Evolutionary conservation across 768 basidiomycete species (phyloP).

Genomic region (Lactarius trivialis): DNA sequence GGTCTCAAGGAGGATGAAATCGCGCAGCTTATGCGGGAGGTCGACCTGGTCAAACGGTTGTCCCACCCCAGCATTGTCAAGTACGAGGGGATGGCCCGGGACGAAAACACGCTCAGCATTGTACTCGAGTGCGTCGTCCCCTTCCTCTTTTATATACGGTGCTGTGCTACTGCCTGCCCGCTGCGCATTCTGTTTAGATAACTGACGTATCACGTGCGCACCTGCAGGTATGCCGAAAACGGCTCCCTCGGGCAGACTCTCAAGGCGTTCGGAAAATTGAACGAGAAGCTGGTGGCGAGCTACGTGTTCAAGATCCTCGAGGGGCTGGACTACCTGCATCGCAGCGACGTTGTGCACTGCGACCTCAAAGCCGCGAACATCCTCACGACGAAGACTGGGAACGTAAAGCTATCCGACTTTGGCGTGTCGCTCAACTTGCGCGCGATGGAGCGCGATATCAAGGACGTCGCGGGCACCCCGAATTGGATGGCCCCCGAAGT

Average conservation of each 20-base stretch:
- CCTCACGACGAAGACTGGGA: conserved; percentile 96
- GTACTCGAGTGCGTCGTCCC: conserved; percentile 74
- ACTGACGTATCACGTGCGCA: conserved; percentile 16
- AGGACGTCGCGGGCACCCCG: conserved; percentile 89
- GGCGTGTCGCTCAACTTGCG: conserved; percentile 94
- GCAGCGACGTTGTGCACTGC: conserved; percentile 88
- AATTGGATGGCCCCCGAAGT: conserved; percentile 99
- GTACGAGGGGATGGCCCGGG: conserved; percentile 93
- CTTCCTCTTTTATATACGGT: conserved; percentile 13
- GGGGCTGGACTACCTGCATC: conserved; percentile 89
- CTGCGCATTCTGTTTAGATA: not conserved
- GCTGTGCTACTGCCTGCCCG: not conserved
- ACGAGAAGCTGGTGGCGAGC: conserved; percentile 83
- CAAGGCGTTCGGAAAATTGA: conserved; percentile 89
- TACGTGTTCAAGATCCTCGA: conserved; percentile 97
- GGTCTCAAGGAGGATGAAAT: conserved; percentile 90
- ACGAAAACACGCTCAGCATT: conserved; percentile 83
- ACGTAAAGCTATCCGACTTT: conserved; percentile 95
- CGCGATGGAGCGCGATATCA: conserved; percentile 79
- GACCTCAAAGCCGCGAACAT: conserved; percentile 99
- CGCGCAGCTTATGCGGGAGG: conserved; percentile 87
- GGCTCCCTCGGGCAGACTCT: conserved; percentile 91
- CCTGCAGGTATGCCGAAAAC: conserved; percentile 84
- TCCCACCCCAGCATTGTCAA: conserved; percentile 95
- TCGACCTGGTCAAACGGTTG: conserved; percentile 84